These are phyloP conservation scores for Pseudocercospora fuligena DNA, from an alignment of 2,329 filamentous ascomycete species.

Conservation along the genomic window DNA sequence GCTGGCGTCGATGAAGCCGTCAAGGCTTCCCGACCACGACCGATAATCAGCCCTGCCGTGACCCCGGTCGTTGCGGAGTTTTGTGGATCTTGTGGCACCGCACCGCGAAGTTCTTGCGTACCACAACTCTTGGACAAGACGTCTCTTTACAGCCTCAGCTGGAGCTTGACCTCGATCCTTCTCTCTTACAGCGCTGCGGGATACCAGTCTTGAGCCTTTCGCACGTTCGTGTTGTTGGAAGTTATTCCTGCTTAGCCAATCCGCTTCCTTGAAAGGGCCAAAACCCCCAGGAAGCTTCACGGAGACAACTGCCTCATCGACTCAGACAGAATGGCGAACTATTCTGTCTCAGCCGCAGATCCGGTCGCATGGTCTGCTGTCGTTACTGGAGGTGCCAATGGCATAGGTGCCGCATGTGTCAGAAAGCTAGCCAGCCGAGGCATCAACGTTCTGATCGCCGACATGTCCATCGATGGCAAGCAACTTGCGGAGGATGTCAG, in stretches of 20 bases:
- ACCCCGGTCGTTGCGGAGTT: neutral
- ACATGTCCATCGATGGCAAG: conserved; percentile 56
- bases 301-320: neutral
- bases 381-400: conserved; percentile 67
- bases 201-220: neutral
- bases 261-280: neutral
- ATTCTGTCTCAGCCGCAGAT: neutral
- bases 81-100: neutral
- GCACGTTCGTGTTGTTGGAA: neutral
- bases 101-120: neutral
- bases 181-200: neutral
- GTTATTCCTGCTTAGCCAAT: neutral
- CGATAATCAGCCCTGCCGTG: neutral
- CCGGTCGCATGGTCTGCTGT: conserved; percentile 52
- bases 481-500: conserved; percentile 47
- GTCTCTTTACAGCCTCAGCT: neutral
- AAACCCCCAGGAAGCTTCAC: neutral
- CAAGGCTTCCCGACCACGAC: neutral
- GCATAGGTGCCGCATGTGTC: conserved; percentile 65
- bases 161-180: neutral
- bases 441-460: conserved; percentile 62
- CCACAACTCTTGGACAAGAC: neutral
- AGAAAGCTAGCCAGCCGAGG: conserved; percentile 63
- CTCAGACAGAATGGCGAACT: neutral
- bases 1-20: no score